phyloP scores from a whole-genome alignment of 2,329 filamentous ascomycete species.

The Microsporum audouinii region DNA sequence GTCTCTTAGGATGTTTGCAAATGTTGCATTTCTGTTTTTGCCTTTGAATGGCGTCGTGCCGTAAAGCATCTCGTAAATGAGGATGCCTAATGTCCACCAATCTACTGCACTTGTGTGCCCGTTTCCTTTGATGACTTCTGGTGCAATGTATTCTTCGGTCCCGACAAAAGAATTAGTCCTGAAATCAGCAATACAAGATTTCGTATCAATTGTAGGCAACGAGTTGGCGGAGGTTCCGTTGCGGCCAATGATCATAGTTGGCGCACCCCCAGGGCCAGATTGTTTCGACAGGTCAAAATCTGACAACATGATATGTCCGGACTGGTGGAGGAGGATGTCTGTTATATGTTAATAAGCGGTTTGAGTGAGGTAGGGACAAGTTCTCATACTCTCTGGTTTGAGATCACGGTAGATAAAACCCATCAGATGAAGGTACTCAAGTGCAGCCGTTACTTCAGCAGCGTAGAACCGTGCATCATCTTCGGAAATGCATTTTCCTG shows the following conservation, averaged over 20 bases:
- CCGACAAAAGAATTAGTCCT: slow-evolving; percentile 97
- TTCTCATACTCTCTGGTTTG: slow-evolving; percentile 79
- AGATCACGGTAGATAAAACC: slow-evolving; percentile 97
- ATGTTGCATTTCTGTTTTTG: slow-evolving; percentile 96
- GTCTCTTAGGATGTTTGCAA: slow-evolving; percentile 91
- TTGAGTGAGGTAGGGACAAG: not conserved
- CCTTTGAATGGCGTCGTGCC: slow-evolving; percentile 98
- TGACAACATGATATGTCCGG: slow-evolving; percentile 99
- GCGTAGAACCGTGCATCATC: slow-evolving; percentile 96
- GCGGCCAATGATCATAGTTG: slow-evolving; percentile 92
- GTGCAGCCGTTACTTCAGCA: slow-evolving; percentile 86
- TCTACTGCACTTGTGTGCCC: slow-evolving; percentile 97
- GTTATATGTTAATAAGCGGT: slow-evolving; percentile 5
- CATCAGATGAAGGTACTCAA: slow-evolving; percentile 97
- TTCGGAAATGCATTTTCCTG: slow-evolving; percentile 93
- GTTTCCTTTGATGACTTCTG: slow-evolving; percentile 96
- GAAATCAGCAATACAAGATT: slow-evolving; percentile 97
- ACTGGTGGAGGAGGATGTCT: slow-evolving; percentile 97
- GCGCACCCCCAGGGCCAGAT: slow-evolving; percentile 87
- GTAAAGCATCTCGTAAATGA: slow-evolving; percentile 98
- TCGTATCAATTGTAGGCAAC: slow-evolving; percentile 93
- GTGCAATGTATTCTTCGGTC: slow-evolving; percentile 97
- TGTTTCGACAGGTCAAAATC: slow-evolving; percentile 98
- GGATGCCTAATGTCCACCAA: slow-evolving; percentile 96
- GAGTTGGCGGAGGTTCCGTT: slow-evolving; percentile 77